These are phyloP conservation scores for Coemansia sp. DNA, from an alignment of 192 early-diverging fungal species.

Conservation along the genomic window DNA sequence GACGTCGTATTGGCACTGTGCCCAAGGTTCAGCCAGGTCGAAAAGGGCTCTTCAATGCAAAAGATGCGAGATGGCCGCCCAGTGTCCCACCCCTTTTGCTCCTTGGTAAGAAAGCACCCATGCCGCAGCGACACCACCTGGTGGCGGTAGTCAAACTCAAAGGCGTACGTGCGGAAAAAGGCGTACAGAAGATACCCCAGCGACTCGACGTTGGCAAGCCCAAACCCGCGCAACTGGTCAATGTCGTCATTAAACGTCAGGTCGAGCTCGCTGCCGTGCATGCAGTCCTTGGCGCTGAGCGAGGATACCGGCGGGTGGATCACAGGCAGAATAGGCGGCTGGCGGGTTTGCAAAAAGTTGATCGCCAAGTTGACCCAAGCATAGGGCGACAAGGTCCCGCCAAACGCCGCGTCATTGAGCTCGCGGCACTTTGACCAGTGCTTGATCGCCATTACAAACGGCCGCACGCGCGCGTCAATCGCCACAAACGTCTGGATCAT, in stretches of 20 bases:
- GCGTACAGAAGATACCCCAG: constrained; percentile 76
- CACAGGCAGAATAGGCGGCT: constrained; percentile 85
- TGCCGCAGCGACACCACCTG: constrained; percentile 79
- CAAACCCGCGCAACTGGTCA: constrained; percentile 63
- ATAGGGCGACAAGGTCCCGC: constrained; percentile 91
- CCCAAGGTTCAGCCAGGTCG: constrained; percentile 82
- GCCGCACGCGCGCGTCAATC: constrained; percentile 83
- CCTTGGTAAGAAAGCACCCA: constrained; percentile 76
- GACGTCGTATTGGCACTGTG: constrained; percentile 82
- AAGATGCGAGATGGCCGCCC: constrained; percentile 66
- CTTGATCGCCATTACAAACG: constrained; percentile 90
- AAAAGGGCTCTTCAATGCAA: constrained; percentile 93
- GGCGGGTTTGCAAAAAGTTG: constrained; percentile 88
- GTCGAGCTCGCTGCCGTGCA: constrained; percentile 54
- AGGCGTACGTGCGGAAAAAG: constrained; percentile 80
- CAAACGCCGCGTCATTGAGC: constrained; percentile 90
- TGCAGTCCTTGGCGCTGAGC: constrained; percentile 17
- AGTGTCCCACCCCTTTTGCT: constrained; percentile 81
- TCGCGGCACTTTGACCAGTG: constrained; percentile 84
- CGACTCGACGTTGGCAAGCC: constrained; percentile 68
- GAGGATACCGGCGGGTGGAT: constrained; percentile 59
- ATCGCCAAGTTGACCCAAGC: constrained; percentile 92
- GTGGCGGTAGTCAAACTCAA: constrained; percentile 82
- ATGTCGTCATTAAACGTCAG: constrained; percentile 76
- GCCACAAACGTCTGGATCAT: constrained; percentile 89